Percentiles rank a stretch among this genome's conserved stretches.
phyloP scores from a whole-genome alignment of 768 basidiomycete species.

The Tricholomella constricta region DNA sequence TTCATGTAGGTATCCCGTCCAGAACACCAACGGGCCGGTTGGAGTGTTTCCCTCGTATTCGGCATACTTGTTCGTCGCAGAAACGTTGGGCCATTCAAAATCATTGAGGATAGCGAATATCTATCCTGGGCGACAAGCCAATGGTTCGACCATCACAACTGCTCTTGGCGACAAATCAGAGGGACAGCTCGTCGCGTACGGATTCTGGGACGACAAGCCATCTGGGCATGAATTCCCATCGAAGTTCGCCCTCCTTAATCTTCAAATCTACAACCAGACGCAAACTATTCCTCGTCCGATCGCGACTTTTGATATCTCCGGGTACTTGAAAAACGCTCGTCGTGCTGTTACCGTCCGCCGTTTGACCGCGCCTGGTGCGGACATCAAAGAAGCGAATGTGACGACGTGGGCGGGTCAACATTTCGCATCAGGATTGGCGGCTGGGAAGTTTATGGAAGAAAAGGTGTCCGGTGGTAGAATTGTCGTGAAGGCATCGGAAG shows the following conservation, averaged over 20 bases:
- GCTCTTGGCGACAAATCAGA: constrained; percentile 46
- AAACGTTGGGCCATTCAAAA: constrained; percentile 46
- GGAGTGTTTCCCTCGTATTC: constrained; percentile 57
- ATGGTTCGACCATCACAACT: constrained; percentile 55
- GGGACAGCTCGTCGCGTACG: constrained; percentile 54
- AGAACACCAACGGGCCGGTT: constrained; percentile 48
- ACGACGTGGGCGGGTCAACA: constrained; percentile 56
- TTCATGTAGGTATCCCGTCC: constrained; percentile 44
- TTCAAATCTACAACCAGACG: constrained; percentile 54
- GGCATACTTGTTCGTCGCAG: constrained; percentile 52
- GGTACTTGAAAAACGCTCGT: constrained; percentile 31
- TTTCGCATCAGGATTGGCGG: constrained; percentile 42
- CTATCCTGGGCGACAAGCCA: constrained; percentile 51
- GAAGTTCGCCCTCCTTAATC: constrained; percentile 51
- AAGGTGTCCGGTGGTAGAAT: constrained; percentile 33
- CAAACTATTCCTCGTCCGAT: constrained; percentile 40
- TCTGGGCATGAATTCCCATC: constrained; percentile 35
- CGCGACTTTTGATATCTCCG: constrained; percentile 48
- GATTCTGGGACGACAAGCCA: constrained; percentile 45
- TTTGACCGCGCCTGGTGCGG: constrained; percentile 50
- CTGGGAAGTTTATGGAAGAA: constrained; percentile 42
- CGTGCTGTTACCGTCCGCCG: constrained; percentile 39
- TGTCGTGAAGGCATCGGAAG: constrained; percentile 38
- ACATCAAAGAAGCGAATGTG: constrained; percentile 42
- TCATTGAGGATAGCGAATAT: constrained; percentile 48